Conservation (phyloP, 2,329 filamentous ascomycete species). For the Sclerotinia spermophila region DNA sequence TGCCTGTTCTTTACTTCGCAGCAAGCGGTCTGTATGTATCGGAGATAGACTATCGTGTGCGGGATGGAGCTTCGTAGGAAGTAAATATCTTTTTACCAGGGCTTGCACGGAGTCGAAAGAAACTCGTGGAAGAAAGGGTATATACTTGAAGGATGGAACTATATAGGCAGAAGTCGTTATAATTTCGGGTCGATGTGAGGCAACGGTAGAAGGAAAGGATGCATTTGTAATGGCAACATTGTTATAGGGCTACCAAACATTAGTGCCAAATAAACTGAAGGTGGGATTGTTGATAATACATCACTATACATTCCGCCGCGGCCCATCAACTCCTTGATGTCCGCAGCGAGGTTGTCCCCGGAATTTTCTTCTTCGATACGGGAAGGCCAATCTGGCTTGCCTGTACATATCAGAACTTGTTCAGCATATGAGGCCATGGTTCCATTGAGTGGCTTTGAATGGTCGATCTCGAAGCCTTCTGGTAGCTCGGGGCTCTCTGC, state of each 20-base stretch:
- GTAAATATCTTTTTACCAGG: constrained; percentile 62
- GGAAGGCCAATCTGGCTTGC: constrained; percentile 74
- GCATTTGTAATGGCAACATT: constrained; percentile 73
- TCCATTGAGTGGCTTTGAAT: constrained; percentile 64
- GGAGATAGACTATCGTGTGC: constrained; percentile 56
- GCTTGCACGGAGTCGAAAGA: constrained; percentile 53
- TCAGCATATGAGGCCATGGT: constrained; percentile 76
- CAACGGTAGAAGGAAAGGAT: constrained; percentile 60
- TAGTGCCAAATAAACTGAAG: constrained; percentile 16
- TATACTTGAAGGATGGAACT: constrained; percentile 78
- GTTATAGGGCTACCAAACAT: constrained; percentile 66
- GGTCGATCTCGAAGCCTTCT: constrained; percentile 69
- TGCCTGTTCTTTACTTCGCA: constrained; percentile 51
- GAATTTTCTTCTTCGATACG: constrained; percentile 78
- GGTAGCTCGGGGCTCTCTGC: constrained; percentile 62
- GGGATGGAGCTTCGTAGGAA: constrained; percentile 59
- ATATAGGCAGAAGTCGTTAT: constrained; percentile 67
- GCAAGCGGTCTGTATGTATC: constrained; percentile 51
- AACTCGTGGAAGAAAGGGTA: constrained; percentile 65
- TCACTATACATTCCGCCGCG: constrained; percentile 63
- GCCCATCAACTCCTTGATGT: constrained; percentile 67
- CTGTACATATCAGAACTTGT: constrained; percentile 81
- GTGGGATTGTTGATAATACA: constrained; percentile 42
- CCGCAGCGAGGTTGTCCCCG: constrained; percentile 63
- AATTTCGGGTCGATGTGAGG: constrained; percentile 37